Evolutionary conservation across 2,329 filamentous ascomycete species (phyloP).

Genomic region (Neofusicoccum parvum): DNA sequence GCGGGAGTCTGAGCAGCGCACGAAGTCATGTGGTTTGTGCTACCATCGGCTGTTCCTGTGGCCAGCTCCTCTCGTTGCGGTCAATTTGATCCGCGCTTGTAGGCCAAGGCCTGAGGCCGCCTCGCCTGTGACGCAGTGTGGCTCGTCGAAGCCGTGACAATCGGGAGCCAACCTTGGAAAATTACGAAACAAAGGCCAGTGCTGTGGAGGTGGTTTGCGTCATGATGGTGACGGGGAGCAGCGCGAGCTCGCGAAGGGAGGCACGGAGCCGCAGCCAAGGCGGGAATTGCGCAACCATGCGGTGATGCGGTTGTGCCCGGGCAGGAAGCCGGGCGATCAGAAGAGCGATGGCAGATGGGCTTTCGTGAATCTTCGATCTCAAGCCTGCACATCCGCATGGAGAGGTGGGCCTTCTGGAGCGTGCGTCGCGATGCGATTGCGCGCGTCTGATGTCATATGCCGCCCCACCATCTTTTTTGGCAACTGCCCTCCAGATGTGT

Average conservation of each 20-base stretch:
- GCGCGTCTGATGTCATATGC: slow-evolving; percentile 9
- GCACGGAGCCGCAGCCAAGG: not conserved
- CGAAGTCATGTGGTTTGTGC: not conserved
- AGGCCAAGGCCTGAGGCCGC: not conserved
- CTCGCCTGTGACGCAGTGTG: not conserved
- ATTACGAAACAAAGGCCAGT: not conserved
- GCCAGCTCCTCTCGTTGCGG: not conserved
- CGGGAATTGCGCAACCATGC: not conserved
- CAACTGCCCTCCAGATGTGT: not conserved
- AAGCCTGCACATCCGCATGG: slow-evolving; percentile 8
- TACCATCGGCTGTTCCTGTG: not conserved
- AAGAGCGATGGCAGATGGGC: not conserved
- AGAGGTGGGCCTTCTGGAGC: not conserved
- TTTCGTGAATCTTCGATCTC: slow-evolving; percentile 20
- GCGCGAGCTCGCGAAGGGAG: not conserved
- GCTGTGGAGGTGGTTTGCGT: slow-evolving; percentile 6
- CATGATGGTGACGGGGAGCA: not conserved
- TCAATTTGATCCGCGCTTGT: not conserved
- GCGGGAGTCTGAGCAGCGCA: not conserved
- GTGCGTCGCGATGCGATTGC: not conserved
- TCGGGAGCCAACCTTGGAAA: not conserved
- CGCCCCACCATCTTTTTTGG: slow-evolving; percentile 9
- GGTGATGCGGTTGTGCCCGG: not conserved
- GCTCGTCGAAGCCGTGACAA: not conserved
- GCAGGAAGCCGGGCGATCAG: not conserved